Evolutionary conservation across 2,329 filamentous ascomycete genomes (phyloP).

Genomic region (Fusarium buxicola): DNA sequence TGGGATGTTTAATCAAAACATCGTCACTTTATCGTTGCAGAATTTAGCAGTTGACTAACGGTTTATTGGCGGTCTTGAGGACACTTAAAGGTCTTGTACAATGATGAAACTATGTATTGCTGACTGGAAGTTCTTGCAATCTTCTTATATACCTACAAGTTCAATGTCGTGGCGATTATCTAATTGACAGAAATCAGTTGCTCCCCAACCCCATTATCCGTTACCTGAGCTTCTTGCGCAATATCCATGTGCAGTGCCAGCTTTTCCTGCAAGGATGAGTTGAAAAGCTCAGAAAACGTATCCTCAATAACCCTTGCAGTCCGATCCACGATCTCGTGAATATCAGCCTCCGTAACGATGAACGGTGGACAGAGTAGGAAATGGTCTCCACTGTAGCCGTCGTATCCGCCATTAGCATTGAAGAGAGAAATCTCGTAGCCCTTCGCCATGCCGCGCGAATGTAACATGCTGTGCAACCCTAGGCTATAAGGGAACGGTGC

Average conservation of each 20-base stretch:
- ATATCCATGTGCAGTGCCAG: slow-evolving; percentile 30
- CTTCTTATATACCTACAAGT: no score
- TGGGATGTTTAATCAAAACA: no score
- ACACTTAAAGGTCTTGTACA: no score
- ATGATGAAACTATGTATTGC: no score
- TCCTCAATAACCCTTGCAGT: slow-evolving; percentile 32
- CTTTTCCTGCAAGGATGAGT: slow-evolving; percentile 34
- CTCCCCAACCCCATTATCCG: not conserved
- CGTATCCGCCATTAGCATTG: slow-evolving; percentile 38
- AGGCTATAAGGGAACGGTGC: slow-evolving; percentile 31
- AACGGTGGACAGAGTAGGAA: slow-evolving; percentile 39
- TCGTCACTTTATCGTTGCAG: no score
- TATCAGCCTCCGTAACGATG: slow-evolving; percentile 25
- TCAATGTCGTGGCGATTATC: not conserved
- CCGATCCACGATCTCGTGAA: slow-evolving; percentile 38
- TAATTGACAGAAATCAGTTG: not conserved
- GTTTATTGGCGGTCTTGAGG: no score
- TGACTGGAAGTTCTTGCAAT: no score
- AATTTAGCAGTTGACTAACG: no score
- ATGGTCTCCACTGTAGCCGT: slow-evolving; percentile 39
- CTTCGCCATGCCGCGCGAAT: slow-evolving; percentile 32
- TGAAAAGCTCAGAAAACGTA: slow-evolving; percentile 29
- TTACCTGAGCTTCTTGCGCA: not conserved
- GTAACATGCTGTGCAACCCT: slow-evolving; percentile 21
- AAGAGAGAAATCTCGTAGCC: slow-evolving; percentile 39